These are phyloP conservation scores for Euptelea pleiosperma DNA, from an alignment of 164 flowering plant species.

Conservation along the genomic window DNA sequence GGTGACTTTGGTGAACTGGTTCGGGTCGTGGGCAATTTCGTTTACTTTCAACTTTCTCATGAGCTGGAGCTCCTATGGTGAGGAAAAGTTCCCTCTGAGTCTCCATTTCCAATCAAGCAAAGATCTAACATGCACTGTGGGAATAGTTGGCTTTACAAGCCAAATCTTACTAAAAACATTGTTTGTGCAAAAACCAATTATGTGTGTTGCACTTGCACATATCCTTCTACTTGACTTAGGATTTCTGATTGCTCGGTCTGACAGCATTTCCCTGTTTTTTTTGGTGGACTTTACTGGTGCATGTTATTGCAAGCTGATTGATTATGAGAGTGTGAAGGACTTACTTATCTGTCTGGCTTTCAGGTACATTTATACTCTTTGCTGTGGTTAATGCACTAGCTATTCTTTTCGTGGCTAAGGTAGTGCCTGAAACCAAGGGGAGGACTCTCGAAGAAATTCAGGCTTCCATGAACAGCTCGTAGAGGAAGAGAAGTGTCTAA, in stretches of 20 bases:
- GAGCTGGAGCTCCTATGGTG: conserved; percentile 89
- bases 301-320: no score
- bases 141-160: no score
- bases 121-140: no score
- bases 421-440: conserved; percentile 92
- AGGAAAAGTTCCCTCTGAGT: conserved; percentile 3
- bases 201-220: no score
- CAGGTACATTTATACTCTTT: conserved; percentile 29
- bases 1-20: conserved; percentile 84
- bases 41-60: conserved; percentile 79
- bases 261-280: no score
- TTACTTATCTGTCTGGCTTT: no score
- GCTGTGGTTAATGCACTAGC: conserved; percentile 41
- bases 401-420: conserved; percentile 51
- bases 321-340: background rate
- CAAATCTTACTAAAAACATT: no score
- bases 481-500: background rate
- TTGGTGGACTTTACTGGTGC: no score
- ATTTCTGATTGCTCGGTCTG: no score
- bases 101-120: no score
- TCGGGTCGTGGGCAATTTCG: conserved; percentile 79
- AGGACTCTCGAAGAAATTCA: conserved; percentile 81
- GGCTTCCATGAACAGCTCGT: conserved; percentile 37
- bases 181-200: no score
- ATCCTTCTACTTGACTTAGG: no score